A percentile compares a stretch with the other conserved stretches of the same genome.
Conservation (phyloP, 2,329 filamentous ascomycete genomes). For the Emmonsia crescens region DNA sequence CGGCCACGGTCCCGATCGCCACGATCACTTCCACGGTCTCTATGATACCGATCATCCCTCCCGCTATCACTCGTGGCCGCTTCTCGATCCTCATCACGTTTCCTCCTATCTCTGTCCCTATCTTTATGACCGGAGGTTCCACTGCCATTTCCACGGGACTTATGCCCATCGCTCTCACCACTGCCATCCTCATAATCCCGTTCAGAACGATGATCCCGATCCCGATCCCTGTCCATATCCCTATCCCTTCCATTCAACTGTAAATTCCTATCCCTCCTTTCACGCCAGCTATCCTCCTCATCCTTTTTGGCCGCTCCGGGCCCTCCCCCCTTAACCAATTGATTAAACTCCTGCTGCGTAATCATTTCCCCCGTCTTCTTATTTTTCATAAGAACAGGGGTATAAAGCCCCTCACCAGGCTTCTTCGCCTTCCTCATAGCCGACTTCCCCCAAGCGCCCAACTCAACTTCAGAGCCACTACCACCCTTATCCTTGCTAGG, state of each 20-base stretch:
- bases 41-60: conserved; percentile 25
- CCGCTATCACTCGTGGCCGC: conserved; percentile 20
- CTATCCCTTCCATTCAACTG: conserved; percentile 25
- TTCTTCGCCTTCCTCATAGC: conserved; percentile 43
- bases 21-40: conserved; percentile 18
- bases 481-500: conserved; percentile 32
- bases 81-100: conserved; percentile 28
- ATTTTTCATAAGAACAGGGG: conserved; percentile 51
- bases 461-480: conserved; percentile 49
- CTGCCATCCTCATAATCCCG: conserved; percentile 25
- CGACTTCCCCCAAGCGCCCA: conserved; percentile 68
- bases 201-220: conserved; percentile 20
- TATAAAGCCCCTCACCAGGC: conserved; percentile 43
- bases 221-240: conserved; percentile 25
- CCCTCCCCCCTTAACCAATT: conserved; percentile 36
- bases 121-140: conserved; percentile 19
- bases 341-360: conserved; percentile 51
- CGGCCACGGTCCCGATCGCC: conserved; percentile 22
- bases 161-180: conserved; percentile 22
- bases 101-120: conserved; percentile 19
- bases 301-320: conserved; percentile 33
- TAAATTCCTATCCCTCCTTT: conserved; percentile 35
- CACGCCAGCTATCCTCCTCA: conserved; percentile 35
- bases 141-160: conserved; percentile 30
- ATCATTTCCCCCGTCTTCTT: conserved; percentile 52